Evolutionary conservation across 1,139 yeast species (phyloP), one percentile per base, ranked within the genome.

Genomic region (Debaryomyces fabryi): DNA sequence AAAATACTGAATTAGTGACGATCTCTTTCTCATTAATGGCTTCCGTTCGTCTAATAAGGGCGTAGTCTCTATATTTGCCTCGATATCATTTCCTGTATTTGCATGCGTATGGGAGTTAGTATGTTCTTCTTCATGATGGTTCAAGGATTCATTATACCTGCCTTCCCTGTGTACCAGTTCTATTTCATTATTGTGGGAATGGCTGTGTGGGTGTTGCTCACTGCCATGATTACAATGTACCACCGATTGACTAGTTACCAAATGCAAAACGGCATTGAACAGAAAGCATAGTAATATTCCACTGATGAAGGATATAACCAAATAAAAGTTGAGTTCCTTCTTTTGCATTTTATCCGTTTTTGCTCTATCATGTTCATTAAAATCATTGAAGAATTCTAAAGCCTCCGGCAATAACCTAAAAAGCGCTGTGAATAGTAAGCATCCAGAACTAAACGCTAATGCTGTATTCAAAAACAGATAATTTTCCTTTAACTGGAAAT

Each of bases 141-240:
- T 23, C 3, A 12, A 16, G 2, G 40, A 15, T 6, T 6, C 32
- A 6, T 12, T 13, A 12, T 15, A 21, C 7, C 10, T 24, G 18
- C 6, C 7, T 21, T 20, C 36, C 8, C 18, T 25, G 18, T 40
- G 8, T 3, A n/a, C 36, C 16, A 15, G 43, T 10, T 40, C 43
- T 18, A 15, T n/a, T 40, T 63, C 58, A 21, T 62, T 57, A 21
- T 62, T 57, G 18, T 44, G 37, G 33, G 56, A 53, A 33, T 44
- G 49, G n/a, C 30, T 23, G 21, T 44, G 36, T 16, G 24, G 13
- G 18, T n/a, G 34, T 30, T 49, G 51, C 23, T 51, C 54, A 7
- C 67, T 69, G 20, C 69, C 72, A 58, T 91, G 97, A 15, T 82
- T 85, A 65, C 97, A 91, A 61, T 91, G 97, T 0, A 92, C 89